phyloP scores from a whole-genome alignment of 306 rosid species.

The Casuarina cunninghamiana region DNA sequence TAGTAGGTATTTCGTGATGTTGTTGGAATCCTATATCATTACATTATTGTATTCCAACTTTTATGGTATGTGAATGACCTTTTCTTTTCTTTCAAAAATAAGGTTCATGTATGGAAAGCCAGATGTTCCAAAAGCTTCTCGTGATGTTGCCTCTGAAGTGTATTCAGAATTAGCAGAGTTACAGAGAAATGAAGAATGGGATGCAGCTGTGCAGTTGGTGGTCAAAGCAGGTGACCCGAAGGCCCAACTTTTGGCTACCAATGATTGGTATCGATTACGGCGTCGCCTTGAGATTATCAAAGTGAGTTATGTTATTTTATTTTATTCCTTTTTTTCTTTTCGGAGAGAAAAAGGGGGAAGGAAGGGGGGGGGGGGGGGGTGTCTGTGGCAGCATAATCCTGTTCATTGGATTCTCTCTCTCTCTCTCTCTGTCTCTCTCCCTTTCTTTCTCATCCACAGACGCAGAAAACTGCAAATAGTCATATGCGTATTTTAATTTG shows the following conservation, averaged over 20 bases:
- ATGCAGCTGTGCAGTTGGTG: slow-evolving; percentile 81
- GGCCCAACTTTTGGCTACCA: slow-evolving; percentile 56
- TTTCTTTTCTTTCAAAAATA: slow-evolving; percentile 26
- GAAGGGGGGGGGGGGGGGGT: no score
- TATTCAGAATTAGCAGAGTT: slow-evolving; percentile 59
- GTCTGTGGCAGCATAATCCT: no score
- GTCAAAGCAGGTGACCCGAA: slow-evolving; percentile 85
- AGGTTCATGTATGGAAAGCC: slow-evolving; percentile 95
- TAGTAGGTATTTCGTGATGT: neutral
- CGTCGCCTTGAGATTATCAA: slow-evolving; percentile 85
- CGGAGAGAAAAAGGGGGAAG: no score
- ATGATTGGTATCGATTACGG: slow-evolving; percentile 89
- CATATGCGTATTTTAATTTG: neutral
- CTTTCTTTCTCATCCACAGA: slow-evolving; percentile 13
- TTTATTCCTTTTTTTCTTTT: neutral
- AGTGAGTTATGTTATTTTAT: slow-evolving; percentile 46
- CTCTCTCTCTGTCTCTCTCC: slow-evolving; percentile 3
- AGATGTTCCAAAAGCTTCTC: slow-evolving; percentile 82
- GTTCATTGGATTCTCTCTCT: slow-evolving; percentile 10
- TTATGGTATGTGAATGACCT: slow-evolving; percentile 16
- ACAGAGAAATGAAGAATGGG: slow-evolving; percentile 70
- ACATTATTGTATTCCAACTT: slow-evolving; percentile 8
- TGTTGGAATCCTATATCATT: neutral
- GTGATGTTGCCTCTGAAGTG: slow-evolving; percentile 60
- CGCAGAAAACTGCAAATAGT: neutral